Evolutionary conservation across 331 rosid species (phyloP).

Genomic region (Saraca asoca): DNA sequence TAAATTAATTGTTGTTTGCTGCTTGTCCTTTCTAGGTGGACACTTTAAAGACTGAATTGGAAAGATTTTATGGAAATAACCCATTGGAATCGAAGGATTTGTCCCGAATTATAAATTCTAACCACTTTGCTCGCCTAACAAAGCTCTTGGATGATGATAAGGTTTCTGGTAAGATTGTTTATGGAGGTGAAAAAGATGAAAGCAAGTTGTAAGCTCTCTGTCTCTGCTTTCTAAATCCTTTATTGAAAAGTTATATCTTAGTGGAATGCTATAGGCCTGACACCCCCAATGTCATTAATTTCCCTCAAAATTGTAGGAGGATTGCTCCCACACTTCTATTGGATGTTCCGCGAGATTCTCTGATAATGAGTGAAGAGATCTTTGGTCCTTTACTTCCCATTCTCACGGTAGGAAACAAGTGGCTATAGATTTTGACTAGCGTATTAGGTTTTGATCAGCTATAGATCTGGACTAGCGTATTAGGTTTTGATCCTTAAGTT

Average conservation of each 20-base stretch:
- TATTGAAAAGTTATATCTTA: conserved; percentile 17
- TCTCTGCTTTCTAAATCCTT: conserved; percentile 25
- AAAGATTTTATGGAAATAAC: conserved; percentile 71
- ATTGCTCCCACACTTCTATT: conserved; percentile 88
- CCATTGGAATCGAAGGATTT: conserved; percentile 85
- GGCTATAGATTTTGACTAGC: not conserved
- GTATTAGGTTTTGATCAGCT: conserved; percentile 1
- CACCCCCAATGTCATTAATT: conserved; percentile 18
- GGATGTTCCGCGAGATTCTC: conserved; percentile 75
- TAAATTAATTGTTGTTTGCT: conserved; percentile 24
- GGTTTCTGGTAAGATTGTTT: conserved; percentile 79
- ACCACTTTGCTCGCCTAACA: conserved; percentile 78
- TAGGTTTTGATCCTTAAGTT: conserved; percentile 1
- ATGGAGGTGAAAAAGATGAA: conserved; percentile 84
- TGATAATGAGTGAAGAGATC: conserved; percentile 88
- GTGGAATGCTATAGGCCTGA: conserved; percentile 27
- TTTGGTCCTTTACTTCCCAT: conserved; percentile 98
- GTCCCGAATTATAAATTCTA: conserved; percentile 83
- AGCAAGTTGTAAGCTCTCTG: conserved; percentile 66
- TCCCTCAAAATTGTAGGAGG: conserved; percentile 53
- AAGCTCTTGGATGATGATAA: conserved; percentile 87
- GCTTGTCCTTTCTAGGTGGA: conserved; percentile 63
- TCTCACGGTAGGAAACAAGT: conserved; percentile 61
- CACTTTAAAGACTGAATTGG: conserved; percentile 70
- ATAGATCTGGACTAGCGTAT: not conserved